Evolutionary conservation across 1,284 basidiomycete species (phyloP), one percentile per base, ranked within the genome.

Genomic region (Sanghuangporus sanghuang): DNA sequence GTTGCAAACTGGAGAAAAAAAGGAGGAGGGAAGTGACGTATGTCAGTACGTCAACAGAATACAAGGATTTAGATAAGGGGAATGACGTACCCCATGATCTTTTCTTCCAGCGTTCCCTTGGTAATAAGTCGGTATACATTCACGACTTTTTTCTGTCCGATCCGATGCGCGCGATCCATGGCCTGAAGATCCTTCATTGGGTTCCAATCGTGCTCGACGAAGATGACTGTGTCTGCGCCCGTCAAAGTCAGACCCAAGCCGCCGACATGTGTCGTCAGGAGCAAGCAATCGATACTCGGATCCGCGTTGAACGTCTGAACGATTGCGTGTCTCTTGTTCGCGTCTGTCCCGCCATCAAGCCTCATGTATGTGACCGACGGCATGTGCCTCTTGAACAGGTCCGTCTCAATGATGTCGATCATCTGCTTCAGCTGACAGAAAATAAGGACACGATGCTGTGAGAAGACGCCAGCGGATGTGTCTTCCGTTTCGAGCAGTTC

Each of bases 191-290:
- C 97, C 76, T 98, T 98, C 95, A 97, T 98, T 18, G 97, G 97
- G 75, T 99, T 99, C 97, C 97, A 99, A 74, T 99, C 97, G 74
- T 99, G 97, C 74, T 99, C 97, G 56, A 99, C 95, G 71, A 99
- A 99, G 68, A 99, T 98, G 68, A 99, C 97, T 1, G 97, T 99
- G 74, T 99, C 97, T 8, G 97, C 97, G 27, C 97, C 96, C 0
- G 97, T 99, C 68, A 99, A 79, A 21, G 97, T 99, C 68, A 99
- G 77, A 1, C 97, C 97, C 12, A 99, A 80, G 5, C 97, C 97
- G 66, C 97, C 97, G 54, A 99, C 96, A 68, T 95, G 93, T 0
- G 97, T 99, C 0, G 97, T 99, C 64, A 99, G 81, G 18, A 99
- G 81, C 23, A 99, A 80, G 67, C 95, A 96, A 74, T 99, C 97